A percentile compares a stretch with the other conserved stretches of the same genome.
phyloP scores from a whole-genome alignment of 1,284 basidiomycete species.

The Tilletia caries region DNA sequence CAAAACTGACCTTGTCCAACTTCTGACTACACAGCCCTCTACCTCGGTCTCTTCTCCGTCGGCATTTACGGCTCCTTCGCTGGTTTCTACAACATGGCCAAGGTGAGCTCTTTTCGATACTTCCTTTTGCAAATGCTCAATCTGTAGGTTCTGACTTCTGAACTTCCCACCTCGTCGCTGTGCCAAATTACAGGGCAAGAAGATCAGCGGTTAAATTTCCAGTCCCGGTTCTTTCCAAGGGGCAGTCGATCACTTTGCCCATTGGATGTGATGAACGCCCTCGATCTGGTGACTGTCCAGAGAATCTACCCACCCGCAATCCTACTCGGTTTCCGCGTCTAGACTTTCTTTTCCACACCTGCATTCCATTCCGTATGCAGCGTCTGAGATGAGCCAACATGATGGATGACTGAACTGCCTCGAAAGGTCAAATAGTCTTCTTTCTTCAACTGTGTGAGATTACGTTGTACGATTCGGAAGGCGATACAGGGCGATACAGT shows the following conservation, averaged over 20 bases:
- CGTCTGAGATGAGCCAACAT: no score
- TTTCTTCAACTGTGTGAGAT: no score
- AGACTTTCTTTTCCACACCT: no score
- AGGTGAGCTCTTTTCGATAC: constrained; percentile 31
- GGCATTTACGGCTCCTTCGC: constrained; percentile 43
- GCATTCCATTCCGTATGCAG: no score
- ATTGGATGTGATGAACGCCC: background rate
- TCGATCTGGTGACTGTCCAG: no score
- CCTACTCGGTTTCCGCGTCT: no score
- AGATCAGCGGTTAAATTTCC: constrained; percentile 2
- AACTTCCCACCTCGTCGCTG: background rate
- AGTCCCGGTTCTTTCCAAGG: background rate
- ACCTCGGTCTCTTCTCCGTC: constrained; percentile 45
- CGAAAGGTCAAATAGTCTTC: no score
- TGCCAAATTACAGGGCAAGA: background rate
- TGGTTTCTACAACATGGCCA: constrained; percentile 47
- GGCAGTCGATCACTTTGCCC: background rate
- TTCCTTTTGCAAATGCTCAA: background rate
- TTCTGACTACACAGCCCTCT: constrained; percentile 18
- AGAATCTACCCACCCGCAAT: no score
- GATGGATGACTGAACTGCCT: no score
- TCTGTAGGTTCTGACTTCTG: background rate
- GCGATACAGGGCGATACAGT: no score
- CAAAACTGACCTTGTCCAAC: no score
- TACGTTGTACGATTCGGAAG: no score